These are phyloP conservation scores for Phoma sp. DNA, from an alignment of 2,329 filamentous ascomycete genomes.

Conservation along the genomic window DNA sequence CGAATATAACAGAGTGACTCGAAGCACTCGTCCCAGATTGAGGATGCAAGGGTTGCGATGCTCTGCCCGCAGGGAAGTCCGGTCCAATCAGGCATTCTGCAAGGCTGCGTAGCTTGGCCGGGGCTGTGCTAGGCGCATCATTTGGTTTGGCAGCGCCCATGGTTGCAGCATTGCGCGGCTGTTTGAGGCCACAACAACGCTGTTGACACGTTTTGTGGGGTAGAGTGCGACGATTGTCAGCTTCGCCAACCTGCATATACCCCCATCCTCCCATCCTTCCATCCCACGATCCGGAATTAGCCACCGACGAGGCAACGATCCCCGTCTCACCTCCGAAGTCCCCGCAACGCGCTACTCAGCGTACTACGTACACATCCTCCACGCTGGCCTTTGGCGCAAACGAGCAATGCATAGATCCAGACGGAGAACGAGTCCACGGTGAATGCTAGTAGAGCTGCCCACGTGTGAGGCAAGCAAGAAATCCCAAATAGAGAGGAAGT, in stretches of 20 bases:
- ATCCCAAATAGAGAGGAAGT: neutral
- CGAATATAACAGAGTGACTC: neutral
- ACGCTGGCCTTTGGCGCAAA: conserved; percentile 39
- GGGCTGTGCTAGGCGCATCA: conserved; percentile 2
- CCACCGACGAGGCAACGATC: neutral
- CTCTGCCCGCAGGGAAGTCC: conserved; percentile 1
- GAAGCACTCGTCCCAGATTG: neutral
- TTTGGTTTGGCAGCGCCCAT: conserved; percentile 20
- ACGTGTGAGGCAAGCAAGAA: neutral
- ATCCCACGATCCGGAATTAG: neutral
- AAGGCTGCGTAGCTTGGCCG: conserved; percentile 21
- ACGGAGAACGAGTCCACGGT: conserved; percentile 40
- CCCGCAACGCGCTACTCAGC: conserved; percentile 29
- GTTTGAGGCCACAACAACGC: conserved; percentile 27
- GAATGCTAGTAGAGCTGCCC: conserved; percentile 31
- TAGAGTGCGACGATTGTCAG: neutral
- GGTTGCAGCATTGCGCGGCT: conserved; percentile 22
- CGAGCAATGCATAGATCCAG: conserved; percentile 41
- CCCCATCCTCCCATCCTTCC: neutral
- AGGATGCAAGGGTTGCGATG: neutral
- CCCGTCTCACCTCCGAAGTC: conserved; percentile 24
- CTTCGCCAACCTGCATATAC: neutral
- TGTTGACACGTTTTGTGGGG: conserved; percentile 1
- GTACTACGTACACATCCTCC: conserved; percentile 31
- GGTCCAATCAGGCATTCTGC: conserved; percentile 4